These are phyloP conservation scores for Termitomyces sp. DNA, from an alignment of 768 basidiomycete genomes.

Conservation along the genomic window DNA sequence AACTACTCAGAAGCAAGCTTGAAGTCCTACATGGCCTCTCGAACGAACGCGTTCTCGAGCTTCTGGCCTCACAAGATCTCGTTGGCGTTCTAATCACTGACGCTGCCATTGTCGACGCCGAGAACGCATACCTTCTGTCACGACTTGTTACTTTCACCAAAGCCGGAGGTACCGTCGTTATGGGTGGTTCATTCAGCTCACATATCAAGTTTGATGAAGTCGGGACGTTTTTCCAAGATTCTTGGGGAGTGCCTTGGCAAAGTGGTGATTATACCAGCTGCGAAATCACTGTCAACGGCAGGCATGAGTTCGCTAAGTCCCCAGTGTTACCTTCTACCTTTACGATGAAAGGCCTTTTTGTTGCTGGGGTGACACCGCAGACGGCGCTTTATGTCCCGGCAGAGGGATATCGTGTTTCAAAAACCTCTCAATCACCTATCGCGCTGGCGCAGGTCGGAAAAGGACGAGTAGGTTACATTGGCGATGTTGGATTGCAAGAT, in stretches of 20 bases:
- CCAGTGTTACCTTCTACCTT: conserved; percentile 16
- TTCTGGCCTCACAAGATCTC: conserved; percentile 22
- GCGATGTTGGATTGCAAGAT: conserved; percentile 27
- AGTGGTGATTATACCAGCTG: conserved; percentile 13
- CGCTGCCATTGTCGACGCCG: conserved; percentile 16
- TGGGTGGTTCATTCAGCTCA: conserved; percentile 25
- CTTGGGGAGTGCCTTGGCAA: conserved; percentile 18
- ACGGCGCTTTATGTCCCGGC: conserved; percentile 23
- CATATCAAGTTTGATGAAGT: conserved; percentile 12
- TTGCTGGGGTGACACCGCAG: conserved; percentile 18
- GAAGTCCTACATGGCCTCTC: conserved; percentile 22
- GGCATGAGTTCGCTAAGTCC: conserved; percentile 12
- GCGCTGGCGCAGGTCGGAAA: conserved; percentile 20
- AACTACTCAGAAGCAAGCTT: conserved; percentile 10
- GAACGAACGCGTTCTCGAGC: conserved; percentile 17
- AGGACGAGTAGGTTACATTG: conserved; percentile 32
- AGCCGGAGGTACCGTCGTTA: conserved; percentile 24
- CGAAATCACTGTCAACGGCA: conserved; percentile 14
- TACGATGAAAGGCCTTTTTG: conserved; percentile 25
- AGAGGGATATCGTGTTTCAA: not conserved
- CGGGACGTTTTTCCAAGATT: conserved; percentile 16
- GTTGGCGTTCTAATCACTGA: conserved; percentile 28
- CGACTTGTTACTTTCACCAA: conserved; percentile 23
- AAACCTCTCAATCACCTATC: conserved; percentile 23
- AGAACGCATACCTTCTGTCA: conserved; percentile 18